A percentile compares a stretch with the other conserved stretches of the same genome.
Conservation (phyloP, 306 rosid genomes). For the Cotoneaster glaucophyllus region DNA sequence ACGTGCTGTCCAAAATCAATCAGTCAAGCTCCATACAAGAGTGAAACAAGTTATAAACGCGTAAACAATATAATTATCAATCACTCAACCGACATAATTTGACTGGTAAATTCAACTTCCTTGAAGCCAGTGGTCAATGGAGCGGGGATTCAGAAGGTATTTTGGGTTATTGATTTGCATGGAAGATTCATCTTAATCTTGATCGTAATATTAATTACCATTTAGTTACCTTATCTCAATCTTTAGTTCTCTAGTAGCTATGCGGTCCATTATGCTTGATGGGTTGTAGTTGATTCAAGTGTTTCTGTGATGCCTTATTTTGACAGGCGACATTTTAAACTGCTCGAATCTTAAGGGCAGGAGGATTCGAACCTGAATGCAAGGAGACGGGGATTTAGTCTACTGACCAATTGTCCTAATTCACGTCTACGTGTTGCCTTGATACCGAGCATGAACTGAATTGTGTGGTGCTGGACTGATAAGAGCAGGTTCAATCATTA, state of each 20-base stretch:
- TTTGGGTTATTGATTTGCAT: not conserved
- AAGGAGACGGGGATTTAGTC: not conserved
- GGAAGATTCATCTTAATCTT: not conserved
- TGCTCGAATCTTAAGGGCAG: not conserved
- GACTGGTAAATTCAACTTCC: constrained; percentile 2
- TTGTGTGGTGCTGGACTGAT: not conserved
- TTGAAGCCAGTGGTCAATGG: not conserved
- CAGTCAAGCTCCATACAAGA: no score
- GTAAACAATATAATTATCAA: not conserved
- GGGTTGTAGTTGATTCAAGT: not conserved
- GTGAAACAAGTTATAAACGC: no score
- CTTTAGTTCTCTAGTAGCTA: not conserved
- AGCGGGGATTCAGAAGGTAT: not conserved
- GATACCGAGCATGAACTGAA: not conserved
- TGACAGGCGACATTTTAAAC: no score
- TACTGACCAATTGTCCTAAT: not conserved
- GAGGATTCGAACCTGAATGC: not conserved
- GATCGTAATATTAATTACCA: not conserved
- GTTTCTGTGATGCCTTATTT: not conserved
- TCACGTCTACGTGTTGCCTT: not conserved
- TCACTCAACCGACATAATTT: not conserved
- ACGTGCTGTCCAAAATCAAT: no score
- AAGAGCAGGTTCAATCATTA: not conserved
- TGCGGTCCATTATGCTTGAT: not conserved
- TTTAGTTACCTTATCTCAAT: not conserved